Evolutionary conservation across 495 filamentous ascomycete genomes (phyloP).

Genomic region (Hypoxylon intermedium): DNA sequence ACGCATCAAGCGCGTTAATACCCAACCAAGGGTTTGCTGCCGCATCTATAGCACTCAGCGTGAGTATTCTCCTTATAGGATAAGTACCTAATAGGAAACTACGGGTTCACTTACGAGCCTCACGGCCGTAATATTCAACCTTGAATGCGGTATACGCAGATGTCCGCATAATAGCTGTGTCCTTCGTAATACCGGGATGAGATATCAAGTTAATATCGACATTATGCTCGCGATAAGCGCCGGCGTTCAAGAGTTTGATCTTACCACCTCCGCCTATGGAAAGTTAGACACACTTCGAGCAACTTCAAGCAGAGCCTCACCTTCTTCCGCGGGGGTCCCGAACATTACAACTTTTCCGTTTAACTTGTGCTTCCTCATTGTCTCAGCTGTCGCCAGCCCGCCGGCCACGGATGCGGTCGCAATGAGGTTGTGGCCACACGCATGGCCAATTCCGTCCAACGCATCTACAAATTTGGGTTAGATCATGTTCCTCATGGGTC

Average conservation of each 20-base stretch:
- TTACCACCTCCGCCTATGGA: slow-evolving; percentile 66
- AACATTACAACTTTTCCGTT: slow-evolving; percentile 67
- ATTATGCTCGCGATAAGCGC: slow-evolving; percentile 62
- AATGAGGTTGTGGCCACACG: slow-evolving; percentile 75
- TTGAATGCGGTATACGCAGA: slow-evolving; percentile 57
- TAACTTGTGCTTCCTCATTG: slow-evolving; percentile 55
- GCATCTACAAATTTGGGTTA: slow-evolving; percentile 50
- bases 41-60: slow-evolving; percentile 52
- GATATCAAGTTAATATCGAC: slow-evolving; percentile 73
- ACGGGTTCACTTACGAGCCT: slow-evolving; percentile 40
- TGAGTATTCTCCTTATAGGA: slow-evolving; percentile 10
- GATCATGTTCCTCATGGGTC: background rate
- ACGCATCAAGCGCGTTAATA: slow-evolving; percentile 68
- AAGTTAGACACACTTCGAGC: slow-evolving; percentile 5
- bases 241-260: slow-evolving; percentile 66
- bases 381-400: slow-evolving; percentile 62
- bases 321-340: slow-evolving; percentile 76
- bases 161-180: slow-evolving; percentile 56
- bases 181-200: slow-evolving; percentile 57
- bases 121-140: slow-evolving; percentile 59
- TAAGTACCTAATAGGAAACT: background rate
- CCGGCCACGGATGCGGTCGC: slow-evolving; percentile 66
- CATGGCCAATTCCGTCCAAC: slow-evolving; percentile 67
- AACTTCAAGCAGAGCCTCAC: slow-evolving; percentile 17
- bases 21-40: slow-evolving; percentile 70